Conservation (phyloP, 139 green algal genomes). For the Picochlorum sp. region DNA sequence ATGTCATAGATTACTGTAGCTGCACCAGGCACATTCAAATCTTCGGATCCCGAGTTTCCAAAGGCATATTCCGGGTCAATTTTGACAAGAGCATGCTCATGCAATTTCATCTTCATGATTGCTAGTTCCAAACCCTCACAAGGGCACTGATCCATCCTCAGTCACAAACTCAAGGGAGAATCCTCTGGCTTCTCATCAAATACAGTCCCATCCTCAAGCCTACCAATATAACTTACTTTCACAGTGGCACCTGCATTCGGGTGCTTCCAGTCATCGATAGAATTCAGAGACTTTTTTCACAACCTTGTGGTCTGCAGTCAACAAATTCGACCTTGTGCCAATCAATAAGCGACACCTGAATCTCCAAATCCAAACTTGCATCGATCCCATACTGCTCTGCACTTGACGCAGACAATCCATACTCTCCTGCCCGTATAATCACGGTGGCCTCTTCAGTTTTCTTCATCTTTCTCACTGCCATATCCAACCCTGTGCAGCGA, state of each 20-base stretch:
- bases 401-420: constrained; percentile 57
- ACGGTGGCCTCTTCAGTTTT: constrained; percentile 43
- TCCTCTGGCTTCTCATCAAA: constrained; percentile 52
- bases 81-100: constrained; percentile 65
- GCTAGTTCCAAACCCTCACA: constrained; percentile 73
- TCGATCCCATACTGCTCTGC: constrained; percentile 46
- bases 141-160: constrained; percentile 60
- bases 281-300: constrained; percentile 71
- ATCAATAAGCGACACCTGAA: constrained; percentile 60
- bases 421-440: not conserved
- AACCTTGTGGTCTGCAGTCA: constrained; percentile 47
- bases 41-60: constrained; percentile 25
- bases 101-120: constrained; percentile 84
- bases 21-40: constrained; percentile 34
- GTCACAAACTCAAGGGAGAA: constrained; percentile 46
- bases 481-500: constrained; percentile 29
- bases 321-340: constrained; percentile 57
- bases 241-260: constrained; percentile 65
- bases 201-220: constrained; percentile 46
- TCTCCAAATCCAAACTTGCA: constrained; percentile 46
- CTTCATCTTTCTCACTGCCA: constrained; percentile 72
- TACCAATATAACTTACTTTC: constrained; percentile 37
- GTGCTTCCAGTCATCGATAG: constrained; percentile 56
- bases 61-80: constrained; percentile 64
- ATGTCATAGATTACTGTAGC: constrained; percentile 50